Evolutionary conservation across 306 rosid species (phyloP), one percentile per base, ranked within the genome.

Genomic region (Purshia tridentata): DNA sequence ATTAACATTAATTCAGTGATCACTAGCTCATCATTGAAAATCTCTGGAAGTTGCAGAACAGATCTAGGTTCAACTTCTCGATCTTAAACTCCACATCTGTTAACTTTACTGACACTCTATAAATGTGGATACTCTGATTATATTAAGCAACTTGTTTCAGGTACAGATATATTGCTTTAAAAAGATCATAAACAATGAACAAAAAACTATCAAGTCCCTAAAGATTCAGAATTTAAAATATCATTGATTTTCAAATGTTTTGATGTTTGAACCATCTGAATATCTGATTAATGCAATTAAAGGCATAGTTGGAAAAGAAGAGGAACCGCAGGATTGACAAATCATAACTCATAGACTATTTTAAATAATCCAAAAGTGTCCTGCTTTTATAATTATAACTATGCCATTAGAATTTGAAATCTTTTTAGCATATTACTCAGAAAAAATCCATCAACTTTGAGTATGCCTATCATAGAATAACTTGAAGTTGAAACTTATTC

Each of bases 381-480:
- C 16, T 35, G n/a, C 35, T 49, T 50, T 16, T 0, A 23, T 6
- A 29, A 9, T 16, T 0, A 23, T 3, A 29, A 9, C 23, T 14
- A n/a, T 35, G 45, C 15, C 35, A 68, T 29, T 75, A 23, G 23
- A 42, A 13, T 58, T 35, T 16, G 72, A 18, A 76, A 60, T 2
- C 14, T 5, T 56, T 8, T 48, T 20, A 65, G 65, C 18, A 76
- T 54, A 76, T 7, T 57, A 42, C 20, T 22, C 8, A 42, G 58
- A 67, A 47, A 57, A 56, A 76, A 8, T 18, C 73, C 18, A 62
- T 49, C 73, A 18, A 66, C 16, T 56, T 56, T 48, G 19, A 19
- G 6, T 35, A 20, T 63, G 19, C 18, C 16, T 20, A 37, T 22
- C 46, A 48, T 70, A 55, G 15, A 65, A 45, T 52, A 67, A 81